Conservation (phyloP, 2,329 filamentous ascomycete genomes). For the Colletotrichum siamense region DNA sequence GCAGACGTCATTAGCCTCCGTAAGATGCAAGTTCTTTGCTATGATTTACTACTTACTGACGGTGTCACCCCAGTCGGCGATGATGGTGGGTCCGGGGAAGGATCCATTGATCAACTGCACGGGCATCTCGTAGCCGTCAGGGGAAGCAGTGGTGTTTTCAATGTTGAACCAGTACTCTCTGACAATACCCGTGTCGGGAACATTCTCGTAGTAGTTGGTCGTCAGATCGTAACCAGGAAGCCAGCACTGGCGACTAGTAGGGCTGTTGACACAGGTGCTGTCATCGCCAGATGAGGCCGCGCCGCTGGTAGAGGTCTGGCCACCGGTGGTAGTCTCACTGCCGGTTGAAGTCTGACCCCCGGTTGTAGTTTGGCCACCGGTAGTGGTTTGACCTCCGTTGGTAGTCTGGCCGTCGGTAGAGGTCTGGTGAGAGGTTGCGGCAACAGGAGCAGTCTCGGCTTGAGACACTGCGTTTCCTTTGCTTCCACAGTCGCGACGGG, state of each 20-base stretch:
- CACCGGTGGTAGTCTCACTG: not conserved
- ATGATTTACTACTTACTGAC: not conserved
- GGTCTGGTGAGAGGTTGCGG: not conserved
- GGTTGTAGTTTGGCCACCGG: not conserved
- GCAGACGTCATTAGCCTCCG: not conserved
- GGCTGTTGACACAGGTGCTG: not conserved
- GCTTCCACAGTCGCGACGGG: not conserved
- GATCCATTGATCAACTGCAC: not conserved
- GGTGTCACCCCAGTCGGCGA: not conserved
- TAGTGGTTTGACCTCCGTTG: not conserved
- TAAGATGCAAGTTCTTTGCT: not conserved
- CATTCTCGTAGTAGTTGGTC: not conserved
- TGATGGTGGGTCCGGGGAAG: not conserved
- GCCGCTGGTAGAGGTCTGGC: not conserved
- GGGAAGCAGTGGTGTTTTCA: not conserved
- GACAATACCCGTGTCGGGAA: not conserved
- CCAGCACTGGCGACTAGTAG: not conserved
- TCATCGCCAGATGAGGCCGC: not conserved
- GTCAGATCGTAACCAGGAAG: not conserved
- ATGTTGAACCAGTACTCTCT: not conserved
- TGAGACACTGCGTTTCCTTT: not conserved
- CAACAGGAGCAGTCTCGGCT: not conserved
- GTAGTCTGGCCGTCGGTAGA: not conserved
- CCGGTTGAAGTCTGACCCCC: not conserved
- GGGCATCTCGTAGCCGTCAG: not conserved